Evolutionary conservation across 106 monocot genomes (phyloP), one percentile per base, ranked within the genome.

Genomic region (Gastrodia elata): DNA sequence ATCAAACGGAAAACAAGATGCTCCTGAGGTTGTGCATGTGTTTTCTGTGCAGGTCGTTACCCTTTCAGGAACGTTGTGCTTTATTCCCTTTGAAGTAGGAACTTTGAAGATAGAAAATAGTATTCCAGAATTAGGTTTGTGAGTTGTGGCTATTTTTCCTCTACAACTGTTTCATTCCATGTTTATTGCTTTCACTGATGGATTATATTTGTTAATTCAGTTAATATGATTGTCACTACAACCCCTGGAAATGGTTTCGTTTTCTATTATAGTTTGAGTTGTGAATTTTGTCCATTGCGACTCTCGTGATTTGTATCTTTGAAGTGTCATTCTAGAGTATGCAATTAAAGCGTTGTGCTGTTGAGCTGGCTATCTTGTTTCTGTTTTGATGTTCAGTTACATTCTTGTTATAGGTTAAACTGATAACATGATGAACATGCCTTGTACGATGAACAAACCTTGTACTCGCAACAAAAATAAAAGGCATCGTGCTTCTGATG

Each of bases 391-490:
- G 36, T 11, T 27, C 7, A 0, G 20, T 37, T 67, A 38, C 61
- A 27, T 32, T 61, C 11, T 30, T 61, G 32, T 61, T 61, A 32
- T 61, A 61, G 27, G 61, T 32, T 61, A 61, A 52, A 61, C 14
- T 61, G 27, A 13, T 67, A 52, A 1, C n/a, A 72, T 49, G 80
- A 97, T 97, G 96, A 97, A 81, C 77, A 85, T 84, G 68, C 92
- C 88, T 30, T 20, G 20, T 38, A 72, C 64, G 80, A 97, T 97
- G 96, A 97, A 81, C 77, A 85, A 84, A 64, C 92, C 88, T 30
- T 81, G 77, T 43, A 92, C 96, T 11, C 92, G 96, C 24, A 83
- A 79, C 78, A 92, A 93, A 74, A 84, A 78, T 71, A 94, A 97
- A 78, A 78, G 87, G 61, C 87, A 81, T 33, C 83, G 72, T 55